Evolutionary conservation across 371 early-diverging fungal genomes (phyloP).

Genomic region (Syncephalastrum sp.): DNA sequence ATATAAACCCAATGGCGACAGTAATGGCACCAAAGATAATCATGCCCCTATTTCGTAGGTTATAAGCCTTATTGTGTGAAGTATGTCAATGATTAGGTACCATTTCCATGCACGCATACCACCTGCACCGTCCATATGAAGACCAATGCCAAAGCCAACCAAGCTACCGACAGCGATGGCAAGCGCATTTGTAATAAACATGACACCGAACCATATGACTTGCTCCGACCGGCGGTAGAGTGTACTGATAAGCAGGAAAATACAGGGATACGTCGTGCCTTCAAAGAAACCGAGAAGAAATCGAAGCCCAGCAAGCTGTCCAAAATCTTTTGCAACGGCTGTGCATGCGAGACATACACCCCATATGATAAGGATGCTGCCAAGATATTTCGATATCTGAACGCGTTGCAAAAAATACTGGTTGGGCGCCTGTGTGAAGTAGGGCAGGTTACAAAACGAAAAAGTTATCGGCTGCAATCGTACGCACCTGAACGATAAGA

Average conservation of each 20-base stretch:
- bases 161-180: conserved; percentile 25
- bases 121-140: conserved; percentile 17
- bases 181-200: conserved; percentile 29
- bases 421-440: conserved; percentile 25
- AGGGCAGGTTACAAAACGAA: neutral
- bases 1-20: conserved; percentile 20
- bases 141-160: conserved; percentile 29
- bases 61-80: conserved; percentile 4
- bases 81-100: conserved; percentile 6
- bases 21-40: conserved; percentile 31
- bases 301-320: conserved; percentile 29
- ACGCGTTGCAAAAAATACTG: conserved; percentile 30
- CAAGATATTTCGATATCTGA: conserved; percentile 28
- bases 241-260: conserved; percentile 33
- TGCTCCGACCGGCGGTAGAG: conserved; percentile 36
- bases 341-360: conserved; percentile 23
- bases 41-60: conserved; percentile 29
- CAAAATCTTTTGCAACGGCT: conserved; percentile 22
- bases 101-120: conserved; percentile 38
- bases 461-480: neutral
- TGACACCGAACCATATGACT: conserved; percentile 25
- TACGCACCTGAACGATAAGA: conserved; percentile 26
- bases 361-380: conserved; percentile 25
- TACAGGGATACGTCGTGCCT: conserved; percentile 27
- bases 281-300: conserved; percentile 42